A percentile compares a stretch with the other conserved stretches of the same genome.
Evolutionary conservation across 179 eudicot genomes (phyloP).

Genomic region (Corrigiola litoralis): DNA sequence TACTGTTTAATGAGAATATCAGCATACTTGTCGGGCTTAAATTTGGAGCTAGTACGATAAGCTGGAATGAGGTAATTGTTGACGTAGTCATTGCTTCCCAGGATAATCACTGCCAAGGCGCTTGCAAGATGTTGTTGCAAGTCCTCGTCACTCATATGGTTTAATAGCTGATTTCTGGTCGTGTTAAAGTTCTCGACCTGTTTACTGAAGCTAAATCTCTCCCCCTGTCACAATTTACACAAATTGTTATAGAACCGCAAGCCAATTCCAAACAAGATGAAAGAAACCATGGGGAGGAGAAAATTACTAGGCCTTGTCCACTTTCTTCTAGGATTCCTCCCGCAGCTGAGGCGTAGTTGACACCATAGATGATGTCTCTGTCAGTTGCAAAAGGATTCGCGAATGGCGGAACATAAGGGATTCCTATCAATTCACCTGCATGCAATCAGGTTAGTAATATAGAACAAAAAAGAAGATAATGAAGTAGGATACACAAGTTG

Average conservation of each 20-base stretch:
- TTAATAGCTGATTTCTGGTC: constrained; percentile 38
- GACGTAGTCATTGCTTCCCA: constrained; percentile 87
- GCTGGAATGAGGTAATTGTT: constrained; percentile 75
- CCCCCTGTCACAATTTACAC: constrained; percentile 43
- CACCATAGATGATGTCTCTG: constrained; percentile 45
- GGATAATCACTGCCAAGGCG: constrained; percentile 48
- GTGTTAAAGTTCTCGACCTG: constrained; percentile 58
- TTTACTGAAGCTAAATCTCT: constrained; percentile 52
- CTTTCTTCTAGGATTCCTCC: constrained; percentile 78
- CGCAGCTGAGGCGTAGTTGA: constrained; percentile 82
- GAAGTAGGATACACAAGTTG: too few species aligned
- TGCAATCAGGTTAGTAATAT: too few species aligned
- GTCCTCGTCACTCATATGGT: constrained; percentile 32
- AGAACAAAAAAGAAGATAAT: too few species aligned
- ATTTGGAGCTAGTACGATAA: constrained; percentile 35
- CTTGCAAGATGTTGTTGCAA: constrained; percentile 37
- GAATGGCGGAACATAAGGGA: constrained; percentile 55
- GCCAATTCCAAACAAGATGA: not conserved
- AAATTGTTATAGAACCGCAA: not conserved
- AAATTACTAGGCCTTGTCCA: constrained; percentile 53
- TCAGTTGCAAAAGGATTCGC: constrained; percentile 39
- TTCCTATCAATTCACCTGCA: constrained; percentile 52
- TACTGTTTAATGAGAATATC: constrained; percentile 54
- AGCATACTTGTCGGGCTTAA: constrained; percentile 58
- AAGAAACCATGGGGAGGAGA: not conserved